phyloP scores from a whole-genome alignment of 129 eudicot genomes.

The Smallanthus sonchifolius region DNA sequence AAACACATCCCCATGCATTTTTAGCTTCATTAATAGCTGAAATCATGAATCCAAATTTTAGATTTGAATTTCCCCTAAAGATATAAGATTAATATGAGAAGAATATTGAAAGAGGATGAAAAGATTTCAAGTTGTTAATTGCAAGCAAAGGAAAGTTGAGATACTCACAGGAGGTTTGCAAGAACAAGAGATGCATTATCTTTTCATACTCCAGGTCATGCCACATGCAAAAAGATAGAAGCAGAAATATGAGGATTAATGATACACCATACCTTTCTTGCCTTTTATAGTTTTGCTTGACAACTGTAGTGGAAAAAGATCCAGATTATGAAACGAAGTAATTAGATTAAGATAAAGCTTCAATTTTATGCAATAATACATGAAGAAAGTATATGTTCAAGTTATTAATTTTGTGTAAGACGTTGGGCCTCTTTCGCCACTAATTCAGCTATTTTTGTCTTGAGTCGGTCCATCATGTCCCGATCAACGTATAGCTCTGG shows the following conservation, averaged over 20 bases:
- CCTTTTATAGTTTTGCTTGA: slow-evolving; percentile 47
- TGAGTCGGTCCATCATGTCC: too few species aligned
- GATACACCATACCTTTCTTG: slow-evolving; percentile 50
- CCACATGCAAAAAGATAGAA: not conserved
- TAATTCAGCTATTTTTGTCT: too few species aligned
- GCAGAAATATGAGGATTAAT: not conserved
- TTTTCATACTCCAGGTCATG: not conserved
- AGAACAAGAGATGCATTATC: slow-evolving; percentile 51
- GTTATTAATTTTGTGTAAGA: too few species aligned
- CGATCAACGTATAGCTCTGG: too few species aligned
- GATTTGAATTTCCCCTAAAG: slow-evolving; percentile 44
- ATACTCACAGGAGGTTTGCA: slow-evolving; percentile 60
- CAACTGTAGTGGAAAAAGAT: slow-evolving; percentile 35
- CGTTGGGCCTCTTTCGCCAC: too few species aligned
- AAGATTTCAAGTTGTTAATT: slow-evolving; percentile 56
- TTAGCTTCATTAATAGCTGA: slow-evolving; percentile 34
- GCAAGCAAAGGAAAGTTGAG: slow-evolving; percentile 77
- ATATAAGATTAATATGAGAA: slow-evolving; percentile 20
- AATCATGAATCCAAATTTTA: slow-evolving; percentile 59
- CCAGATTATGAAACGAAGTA: slow-evolving; percentile 16
- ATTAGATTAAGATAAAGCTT: too few species aligned
- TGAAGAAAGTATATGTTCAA: too few species aligned
- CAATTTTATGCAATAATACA: too few species aligned
- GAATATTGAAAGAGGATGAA: slow-evolving; percentile 22
- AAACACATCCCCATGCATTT: slow-evolving; percentile 28